Evolutionary conservation across 441 rosid species (phyloP).

Genomic region (Brassica hybrid): DNA sequence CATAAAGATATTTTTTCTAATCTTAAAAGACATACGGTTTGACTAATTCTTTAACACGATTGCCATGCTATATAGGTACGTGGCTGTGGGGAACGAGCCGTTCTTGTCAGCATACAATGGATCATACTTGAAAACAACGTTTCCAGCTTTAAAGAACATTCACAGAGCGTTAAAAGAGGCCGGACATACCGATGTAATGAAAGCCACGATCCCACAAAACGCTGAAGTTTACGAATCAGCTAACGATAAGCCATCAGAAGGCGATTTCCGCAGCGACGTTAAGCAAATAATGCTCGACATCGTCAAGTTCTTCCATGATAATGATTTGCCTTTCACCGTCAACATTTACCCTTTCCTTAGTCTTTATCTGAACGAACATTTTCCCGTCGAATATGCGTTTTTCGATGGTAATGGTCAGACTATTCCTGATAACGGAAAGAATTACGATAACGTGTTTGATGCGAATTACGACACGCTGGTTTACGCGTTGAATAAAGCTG

Average conservation of each 20-base stretch:
- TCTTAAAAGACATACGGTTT: background rate
- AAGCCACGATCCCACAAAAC: constrained; percentile 72
- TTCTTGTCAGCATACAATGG: constrained; percentile 74
- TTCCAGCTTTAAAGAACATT: constrained; percentile 74
- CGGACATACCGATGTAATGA: constrained; percentile 55
- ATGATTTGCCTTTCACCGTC: constrained; percentile 70
- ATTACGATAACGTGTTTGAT: constrained; percentile 73
- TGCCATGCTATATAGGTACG: constrained; percentile 54
- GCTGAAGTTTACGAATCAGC: constrained; percentile 77
- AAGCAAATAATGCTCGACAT: constrained; percentile 51
- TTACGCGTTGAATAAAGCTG: constrained; percentile 59
- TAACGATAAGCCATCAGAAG: constrained; percentile 67
- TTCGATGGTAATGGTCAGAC: constrained; percentile 46
- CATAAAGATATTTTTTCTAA: background rate
- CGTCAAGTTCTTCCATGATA: constrained; percentile 49
- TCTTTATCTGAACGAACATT: constrained; percentile 57
- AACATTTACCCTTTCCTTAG: constrained; percentile 95
- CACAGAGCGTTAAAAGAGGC: constrained; percentile 77
- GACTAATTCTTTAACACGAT: background rate
- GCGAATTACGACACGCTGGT: constrained; percentile 87
- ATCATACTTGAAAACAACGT: constrained; percentile 45
- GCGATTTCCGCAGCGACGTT: constrained; percentile 59
- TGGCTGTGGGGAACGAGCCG: constrained; percentile 92
- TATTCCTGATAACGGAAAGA: constrained; percentile 45
- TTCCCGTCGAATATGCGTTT: constrained; percentile 75